phyloP scores from a whole-genome alignment of 768 basidiomycete species.

The Termitomyces eurrhizus region DNA sequence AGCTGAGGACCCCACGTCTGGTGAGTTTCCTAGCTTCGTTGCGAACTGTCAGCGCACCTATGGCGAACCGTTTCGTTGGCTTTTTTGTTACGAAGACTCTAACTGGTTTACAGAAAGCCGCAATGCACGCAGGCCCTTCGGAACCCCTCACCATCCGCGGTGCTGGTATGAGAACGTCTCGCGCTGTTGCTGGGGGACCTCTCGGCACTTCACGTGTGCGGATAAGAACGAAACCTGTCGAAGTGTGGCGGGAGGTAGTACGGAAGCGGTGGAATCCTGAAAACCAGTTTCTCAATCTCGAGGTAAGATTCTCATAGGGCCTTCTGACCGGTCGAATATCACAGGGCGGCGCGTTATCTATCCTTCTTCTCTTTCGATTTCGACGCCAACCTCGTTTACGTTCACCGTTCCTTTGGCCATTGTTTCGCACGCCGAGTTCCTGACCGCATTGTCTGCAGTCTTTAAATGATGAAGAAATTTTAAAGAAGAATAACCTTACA shows the following conservation, averaged over 20 bases:
- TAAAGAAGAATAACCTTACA: conserved; percentile 66
- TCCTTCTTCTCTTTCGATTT: conserved; percentile 6
- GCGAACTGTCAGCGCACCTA: neutral
- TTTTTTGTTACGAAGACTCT: neutral
- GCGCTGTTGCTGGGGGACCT: conserved; percentile 1
- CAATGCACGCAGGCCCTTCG: conserved; percentile 36
- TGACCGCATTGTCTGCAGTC: conserved; percentile 41
- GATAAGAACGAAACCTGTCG: conserved; percentile 37
- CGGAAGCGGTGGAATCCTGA: conserved; percentile 69
- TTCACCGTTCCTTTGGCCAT: conserved; percentile 13
- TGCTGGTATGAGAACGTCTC: conserved; percentile 28
- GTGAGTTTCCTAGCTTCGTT: conserved; percentile 53
- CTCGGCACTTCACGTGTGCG: neutral
- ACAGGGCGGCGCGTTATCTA: conserved; percentile 6
- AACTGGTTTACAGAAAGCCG: conserved; percentile 23
- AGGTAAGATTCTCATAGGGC: conserved; percentile 46
- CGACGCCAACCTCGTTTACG: conserved; percentile 15
- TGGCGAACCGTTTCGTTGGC: neutral
- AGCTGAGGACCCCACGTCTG: conserved; percentile 46
- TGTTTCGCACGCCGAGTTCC: conserved; percentile 17
- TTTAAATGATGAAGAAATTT: conserved; percentile 72
- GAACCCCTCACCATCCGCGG: conserved; percentile 65
- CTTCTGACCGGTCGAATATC: conserved; percentile 17
- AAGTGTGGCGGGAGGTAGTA: conserved; percentile 76
- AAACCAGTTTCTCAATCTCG: conserved; percentile 71